Conservation (phyloP, 2,329 filamentous ascomycete genomes). For the Capronia epimyces region DNA sequence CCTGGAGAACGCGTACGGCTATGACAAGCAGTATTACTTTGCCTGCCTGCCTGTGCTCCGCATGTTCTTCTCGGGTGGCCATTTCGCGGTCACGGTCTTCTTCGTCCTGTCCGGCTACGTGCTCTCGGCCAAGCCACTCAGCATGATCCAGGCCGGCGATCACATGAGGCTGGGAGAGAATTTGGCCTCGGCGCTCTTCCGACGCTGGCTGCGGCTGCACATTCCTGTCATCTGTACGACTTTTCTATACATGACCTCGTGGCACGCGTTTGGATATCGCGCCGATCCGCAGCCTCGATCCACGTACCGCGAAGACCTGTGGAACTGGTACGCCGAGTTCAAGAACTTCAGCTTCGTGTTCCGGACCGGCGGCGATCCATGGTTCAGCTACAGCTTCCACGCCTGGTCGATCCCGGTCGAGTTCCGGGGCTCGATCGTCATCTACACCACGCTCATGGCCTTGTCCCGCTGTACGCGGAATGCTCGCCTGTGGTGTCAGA, state of each 20-base stretch:
- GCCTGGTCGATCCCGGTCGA: conserved; percentile 61
- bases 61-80: conserved; percentile 53
- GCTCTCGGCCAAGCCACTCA: conserved; percentile 40
- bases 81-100: conserved; percentile 39
- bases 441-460: conserved; percentile 55
- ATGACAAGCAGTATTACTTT: conserved; percentile 47
- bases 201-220: conserved; percentile 41
- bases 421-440: conserved; percentile 58
- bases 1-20: conserved; percentile 53
- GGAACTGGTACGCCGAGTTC: conserved; percentile 50
- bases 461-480: conserved; percentile 52
- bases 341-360: conserved; percentile 67
- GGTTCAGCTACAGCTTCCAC: conserved; percentile 56
- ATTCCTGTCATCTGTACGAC: conserved; percentile 40
- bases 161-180: conserved; percentile 46
- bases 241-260: conserved; percentile 46
- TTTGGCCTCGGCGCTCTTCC: conserved; percentile 41
- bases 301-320: conserved; percentile 48
- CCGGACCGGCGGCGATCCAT: conserved; percentile 52
- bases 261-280: conserved; percentile 51
- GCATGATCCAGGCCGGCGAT: conserved; percentile 40
- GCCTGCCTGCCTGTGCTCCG: conserved; percentile 54
- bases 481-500: conserved; percentile 51
- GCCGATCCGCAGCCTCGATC: conserved; percentile 38
- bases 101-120: conserved; percentile 48